Base-by-base conservation (phyloP, 371 early-diverging fungal genomes). In the Smittium culicis region DNA sequence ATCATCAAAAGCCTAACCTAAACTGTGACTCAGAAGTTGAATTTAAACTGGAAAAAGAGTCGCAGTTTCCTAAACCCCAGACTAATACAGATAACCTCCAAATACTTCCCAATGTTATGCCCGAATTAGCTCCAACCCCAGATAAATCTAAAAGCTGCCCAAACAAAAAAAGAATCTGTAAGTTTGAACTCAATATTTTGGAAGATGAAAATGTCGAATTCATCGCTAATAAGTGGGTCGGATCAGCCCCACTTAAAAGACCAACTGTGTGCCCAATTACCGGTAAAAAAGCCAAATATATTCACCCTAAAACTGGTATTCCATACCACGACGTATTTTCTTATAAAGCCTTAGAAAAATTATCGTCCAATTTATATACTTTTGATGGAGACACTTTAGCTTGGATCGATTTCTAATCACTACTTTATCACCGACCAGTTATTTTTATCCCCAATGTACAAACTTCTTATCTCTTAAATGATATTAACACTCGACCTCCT, bases 301-400 rank as follows among this genome's bases (percentile, higher is more conserved):
- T 77, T 31, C 77, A 77, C 29, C 77, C 77, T 27, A 69, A 69
- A 27, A 71, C 72, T 17, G 71, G 65, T 27, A 69, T 77, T 29
- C 77, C 77, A 0, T 77, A 75, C 33, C 68, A 72, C 28, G 71
- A 77, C 56, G 30, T 66, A 16, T 65, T 61, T 2, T 77, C 77
- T 0, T 77, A 73, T 58, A 69, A 66, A 8, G 64, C 73, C 1
- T 61, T 77, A 20, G 77, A 77, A 31, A 76, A 77, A 30, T 58
- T 77, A 55, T 67, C 66, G 30, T 68, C 65, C 1, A 71, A 71
- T 54, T 65, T 67, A 54, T 70, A 74, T 45, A 70, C 76, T 16
- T 73, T 65, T 54, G 45, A 45, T 45, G 11, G 11, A 45, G 45
- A 45, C 45, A 45, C 5, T 45, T 45, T 45, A 45, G 20, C 45